These are phyloP conservation scores for Gracilaria vermiculophylla DNA, from an alignment of 23 red algal genomes.

Conservation along the genomic window DNA sequence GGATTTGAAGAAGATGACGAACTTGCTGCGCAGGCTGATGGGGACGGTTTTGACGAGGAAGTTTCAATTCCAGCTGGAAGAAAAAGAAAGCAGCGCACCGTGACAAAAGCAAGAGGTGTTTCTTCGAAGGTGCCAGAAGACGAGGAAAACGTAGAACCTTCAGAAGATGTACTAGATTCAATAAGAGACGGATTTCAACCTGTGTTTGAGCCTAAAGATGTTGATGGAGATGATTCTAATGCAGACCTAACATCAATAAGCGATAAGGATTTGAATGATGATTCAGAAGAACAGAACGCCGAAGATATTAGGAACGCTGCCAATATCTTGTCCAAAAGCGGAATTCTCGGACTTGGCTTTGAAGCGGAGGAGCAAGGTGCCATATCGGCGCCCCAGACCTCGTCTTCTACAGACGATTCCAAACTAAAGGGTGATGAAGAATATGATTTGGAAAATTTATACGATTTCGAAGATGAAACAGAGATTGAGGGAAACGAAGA, in stretches of 20 bases:
- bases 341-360: slow-evolving; percentile 52
- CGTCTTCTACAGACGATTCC: neutral
- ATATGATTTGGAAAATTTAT: neutral
- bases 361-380: neutral
- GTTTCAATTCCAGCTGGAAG: neutral
- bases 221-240: neutral
- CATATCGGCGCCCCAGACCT: neutral
- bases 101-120: neutral
- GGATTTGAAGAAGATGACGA: slow-evolving; percentile 59
- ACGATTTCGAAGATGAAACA: slow-evolving; percentile 29
- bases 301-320: slow-evolving; percentile 64
- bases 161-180: slow-evolving; percentile 41
- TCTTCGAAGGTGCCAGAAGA: slow-evolving; percentile 13
- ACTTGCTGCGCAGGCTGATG: slow-evolving; percentile 9
- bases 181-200: slow-evolving; percentile 18
- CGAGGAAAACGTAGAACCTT: slow-evolving; percentile 34
- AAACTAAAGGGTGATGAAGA: slow-evolving; percentile 19
- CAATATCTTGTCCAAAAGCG: slow-evolving; percentile 52
- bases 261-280: slow-evolving; percentile 26
- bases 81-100: neutral
- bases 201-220: neutral
- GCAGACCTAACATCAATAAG: neutral
- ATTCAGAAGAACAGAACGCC: slow-evolving; percentile 34
- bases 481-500: slow-evolving; percentile 41
- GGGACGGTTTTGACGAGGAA: slow-evolving; percentile 52